These are phyloP conservation scores for Penicillium chermesinum DNA, from an alignment of 495 filamentous ascomycete genomes.

Conservation along the genomic window DNA sequence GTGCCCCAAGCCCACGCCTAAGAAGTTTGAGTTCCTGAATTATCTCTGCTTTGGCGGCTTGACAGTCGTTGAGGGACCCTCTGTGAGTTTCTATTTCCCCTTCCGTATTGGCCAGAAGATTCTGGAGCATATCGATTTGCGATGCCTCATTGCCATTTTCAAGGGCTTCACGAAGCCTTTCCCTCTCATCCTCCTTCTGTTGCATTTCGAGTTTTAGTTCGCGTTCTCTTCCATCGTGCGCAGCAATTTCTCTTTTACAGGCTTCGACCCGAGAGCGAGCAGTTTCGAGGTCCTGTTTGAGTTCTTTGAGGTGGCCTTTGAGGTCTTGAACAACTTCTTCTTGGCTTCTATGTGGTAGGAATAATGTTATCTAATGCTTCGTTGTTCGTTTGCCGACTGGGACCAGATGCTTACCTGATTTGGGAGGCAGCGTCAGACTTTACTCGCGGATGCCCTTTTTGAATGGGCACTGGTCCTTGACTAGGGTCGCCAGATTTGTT, in stretches of 20 bases:
- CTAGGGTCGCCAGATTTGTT: conserved; percentile 49
- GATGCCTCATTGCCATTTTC: conserved; percentile 59
- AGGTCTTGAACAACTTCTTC: conserved; percentile 40
- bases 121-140: conserved; percentile 54
- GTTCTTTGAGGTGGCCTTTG: conserved; percentile 29
- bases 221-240: conserved; percentile 40
- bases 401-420: conserved; percentile 40
- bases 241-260: conserved; percentile 38
- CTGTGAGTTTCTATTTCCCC: conserved; percentile 42
- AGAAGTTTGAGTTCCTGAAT: conserved; percentile 37
- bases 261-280: conserved; percentile 25
- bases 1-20: conserved; percentile 36
- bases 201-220: conserved; percentile 53
- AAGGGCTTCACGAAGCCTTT: conserved; percentile 54
- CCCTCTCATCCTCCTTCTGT: conserved; percentile 51
- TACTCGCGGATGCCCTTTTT: conserved; percentile 59
- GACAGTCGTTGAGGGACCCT: conserved; percentile 48
- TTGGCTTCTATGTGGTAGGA: conserved; percentile 37
- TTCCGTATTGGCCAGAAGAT: conserved; percentile 46
- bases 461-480: conserved; percentile 50
- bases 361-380: not conserved
- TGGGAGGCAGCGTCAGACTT: conserved; percentile 70
- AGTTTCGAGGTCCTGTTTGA: conserved; percentile 30
- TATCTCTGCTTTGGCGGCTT: conserved; percentile 45
- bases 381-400: not conserved